Evolutionary conservation across 768 basidiomycete species (phyloP).

Genomic region (Termitomyces heimii): DNA sequence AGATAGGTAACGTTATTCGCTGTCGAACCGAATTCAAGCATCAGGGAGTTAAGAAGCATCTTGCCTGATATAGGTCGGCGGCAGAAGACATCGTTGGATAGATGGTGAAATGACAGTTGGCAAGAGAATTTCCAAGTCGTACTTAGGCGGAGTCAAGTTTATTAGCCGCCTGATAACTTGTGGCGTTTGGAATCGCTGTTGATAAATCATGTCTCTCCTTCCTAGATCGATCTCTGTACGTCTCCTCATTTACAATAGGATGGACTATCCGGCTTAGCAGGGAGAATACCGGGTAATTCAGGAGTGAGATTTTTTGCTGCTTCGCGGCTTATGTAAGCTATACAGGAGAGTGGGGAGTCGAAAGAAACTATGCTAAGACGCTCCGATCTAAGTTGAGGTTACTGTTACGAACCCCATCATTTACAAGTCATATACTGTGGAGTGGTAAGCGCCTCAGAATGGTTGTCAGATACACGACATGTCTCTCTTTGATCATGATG

Average conservation of each 20-base stretch:
- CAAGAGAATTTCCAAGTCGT: background rate
- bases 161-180: background rate
- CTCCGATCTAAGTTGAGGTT: too few species aligned
- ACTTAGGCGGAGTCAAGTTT: background rate
- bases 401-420: too few species aligned
- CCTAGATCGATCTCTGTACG: background rate
- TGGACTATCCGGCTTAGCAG: too few species aligned
- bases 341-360: too few species aligned
- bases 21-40: background rate
- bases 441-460: background rate
- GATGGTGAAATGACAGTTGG: background rate
- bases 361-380: too few species aligned
- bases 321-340: too few species aligned
- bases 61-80: background rate
- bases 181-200: background rate
- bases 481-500: background rate
- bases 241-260: too few species aligned
- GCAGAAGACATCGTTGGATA: background rate
- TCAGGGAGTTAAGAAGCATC: conserved; percentile 7
- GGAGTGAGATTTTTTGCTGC: too few species aligned
- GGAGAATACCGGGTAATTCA: too few species aligned
- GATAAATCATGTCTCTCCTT: background rate
- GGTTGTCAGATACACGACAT: background rate
- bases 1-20: conserved; percentile 1
- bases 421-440: too few species aligned